Evolutionary conservation across 164 flowering plant genomes (phyloP).

Genomic region (Sedum album): DNA sequence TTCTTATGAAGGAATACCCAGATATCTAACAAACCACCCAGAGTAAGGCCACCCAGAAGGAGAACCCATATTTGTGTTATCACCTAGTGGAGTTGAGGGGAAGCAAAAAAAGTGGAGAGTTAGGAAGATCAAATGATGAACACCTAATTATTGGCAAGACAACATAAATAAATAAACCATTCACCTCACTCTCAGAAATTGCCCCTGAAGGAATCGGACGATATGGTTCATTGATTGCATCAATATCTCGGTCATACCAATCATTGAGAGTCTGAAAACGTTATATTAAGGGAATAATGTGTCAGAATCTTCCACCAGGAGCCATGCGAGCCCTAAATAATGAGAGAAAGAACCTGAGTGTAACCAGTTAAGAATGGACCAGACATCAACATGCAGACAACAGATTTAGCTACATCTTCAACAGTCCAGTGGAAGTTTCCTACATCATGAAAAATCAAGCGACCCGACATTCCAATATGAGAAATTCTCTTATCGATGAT

Average conservation of each 20-base stretch:
- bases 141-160: neutral
- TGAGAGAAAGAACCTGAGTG: conserved; percentile 53
- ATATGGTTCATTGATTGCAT: conserved; percentile 95
- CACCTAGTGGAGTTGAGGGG: conserved; percentile 37
- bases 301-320: conserved; percentile 7
- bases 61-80: conserved; percentile 85
- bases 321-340: neutral
- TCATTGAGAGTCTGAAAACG: conserved; percentile 72
- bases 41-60: conserved; percentile 77
- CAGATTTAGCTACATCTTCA: conserved; percentile 87
- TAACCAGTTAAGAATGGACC: conserved; percentile 93
- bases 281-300: conserved; percentile 4
- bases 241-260: conserved; percentile 94
- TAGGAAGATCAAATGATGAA: neutral
- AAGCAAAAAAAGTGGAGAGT: neutral
- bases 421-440: conserved; percentile 91
- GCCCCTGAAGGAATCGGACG: conserved; percentile 98
- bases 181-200: conserved; percentile 80
- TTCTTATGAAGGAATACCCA: conserved; percentile 55
- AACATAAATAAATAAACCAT: neutral
- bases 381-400: conserved; percentile 88
- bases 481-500: too few relatives aligned
- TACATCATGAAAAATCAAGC: conserved; percentile 17
- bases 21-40: conserved; percentile 70
- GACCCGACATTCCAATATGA: neutral